phyloP scores from a whole-genome alignment of 148 eudicot genomes.

The Beta vulgaris region DNA sequence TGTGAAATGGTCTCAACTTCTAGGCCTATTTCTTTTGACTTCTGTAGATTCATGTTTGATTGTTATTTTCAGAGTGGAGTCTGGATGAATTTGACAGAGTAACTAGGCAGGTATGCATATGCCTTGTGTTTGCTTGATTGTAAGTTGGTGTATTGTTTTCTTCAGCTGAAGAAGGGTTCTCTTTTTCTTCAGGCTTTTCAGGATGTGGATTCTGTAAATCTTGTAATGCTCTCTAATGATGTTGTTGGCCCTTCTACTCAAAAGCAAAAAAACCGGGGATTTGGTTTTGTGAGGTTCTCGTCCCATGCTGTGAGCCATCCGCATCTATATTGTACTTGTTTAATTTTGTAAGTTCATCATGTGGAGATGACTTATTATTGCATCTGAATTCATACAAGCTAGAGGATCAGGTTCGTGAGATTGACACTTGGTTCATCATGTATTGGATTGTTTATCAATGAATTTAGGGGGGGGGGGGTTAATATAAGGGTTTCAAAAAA shows the following conservation, averaged over 20 bases:
- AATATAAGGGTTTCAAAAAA: background rate
- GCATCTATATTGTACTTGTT: slow-evolving; percentile 1
- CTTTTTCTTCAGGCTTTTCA: slow-evolving; percentile 47
- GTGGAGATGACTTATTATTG: slow-evolving; percentile 40
- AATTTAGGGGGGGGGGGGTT: background rate
- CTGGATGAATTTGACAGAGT: slow-evolving; percentile 49
- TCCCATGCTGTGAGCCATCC: slow-evolving; percentile 64
- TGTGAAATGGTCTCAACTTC: background rate
- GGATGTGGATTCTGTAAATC: slow-evolving; percentile 61
- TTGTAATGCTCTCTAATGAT: slow-evolving; percentile 37
- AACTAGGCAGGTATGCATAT: slow-evolving; percentile 63
- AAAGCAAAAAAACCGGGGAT: slow-evolving; percentile 62
- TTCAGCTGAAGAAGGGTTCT: background rate
- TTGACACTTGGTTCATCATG: slow-evolving; percentile 58
- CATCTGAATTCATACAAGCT: slow-evolving; percentile 71
- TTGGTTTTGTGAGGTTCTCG: slow-evolving; percentile 63
- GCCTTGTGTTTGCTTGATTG: slow-evolving; percentile 6
- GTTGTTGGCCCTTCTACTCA: slow-evolving; percentile 34
- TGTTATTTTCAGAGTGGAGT: slow-evolving; percentile 50
- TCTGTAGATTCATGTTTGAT: slow-evolving; percentile 6
- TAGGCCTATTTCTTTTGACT: background rate
- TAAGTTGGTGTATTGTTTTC: background rate
- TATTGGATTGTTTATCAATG: slow-evolving; percentile 14
- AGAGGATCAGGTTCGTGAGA: slow-evolving; percentile 72
- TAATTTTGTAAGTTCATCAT: slow-evolving; percentile 1